Base-by-base conservation (phyloP, 768 basidiomycete genomes). In the Boletellus ananiceps region DNA sequence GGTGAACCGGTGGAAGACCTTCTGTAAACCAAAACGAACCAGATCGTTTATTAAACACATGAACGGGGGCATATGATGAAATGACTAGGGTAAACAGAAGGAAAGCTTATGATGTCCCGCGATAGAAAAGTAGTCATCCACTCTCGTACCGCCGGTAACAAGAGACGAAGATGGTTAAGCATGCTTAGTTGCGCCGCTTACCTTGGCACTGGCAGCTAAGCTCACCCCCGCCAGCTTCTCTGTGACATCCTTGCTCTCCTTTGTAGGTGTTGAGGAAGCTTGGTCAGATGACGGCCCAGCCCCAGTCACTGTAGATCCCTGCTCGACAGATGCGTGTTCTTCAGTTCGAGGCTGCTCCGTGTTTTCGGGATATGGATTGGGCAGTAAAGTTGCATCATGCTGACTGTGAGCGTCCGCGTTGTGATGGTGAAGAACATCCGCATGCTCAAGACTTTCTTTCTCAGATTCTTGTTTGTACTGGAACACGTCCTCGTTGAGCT, bases 401-500 rank as follows among this genome's bases (percentile, higher is more conserved):
- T 23, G 31, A 39, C 27, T 16, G 34, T n/a, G 19, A 14, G 15
- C 34, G 14, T 29, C 57, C 15, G 63, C 61, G 9, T 75, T 70
- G 61, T 76, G 76, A 48, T 80, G 76, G 44, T 81, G 78, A 40
- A 75, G 73, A 51, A 81, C 73, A 16, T 73, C 63, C 8, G 59
- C 74, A 43, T 74, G 59, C 60, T 74, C 69, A 15, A 67, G 56
- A 5, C 41, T 49, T 51, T 63, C 61, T 65, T 80, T 79, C 61
- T 84, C 90, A 4, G 88, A 89, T 65, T 93, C 91, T 59, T 83
- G 80, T 70, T 93, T 93, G 71, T 81, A 83, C 63, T 82, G 71
- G 57, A 73, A 71, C 19, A 94, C 65, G 39, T 85, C 77, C 39
- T 75, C 76, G 40, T 76, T 75, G 44, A 89, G 70, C 55, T 76